Conservation (phyloP, 2,329 filamentous ascomycete species). For the Colletotrichum paranaense region DNA sequence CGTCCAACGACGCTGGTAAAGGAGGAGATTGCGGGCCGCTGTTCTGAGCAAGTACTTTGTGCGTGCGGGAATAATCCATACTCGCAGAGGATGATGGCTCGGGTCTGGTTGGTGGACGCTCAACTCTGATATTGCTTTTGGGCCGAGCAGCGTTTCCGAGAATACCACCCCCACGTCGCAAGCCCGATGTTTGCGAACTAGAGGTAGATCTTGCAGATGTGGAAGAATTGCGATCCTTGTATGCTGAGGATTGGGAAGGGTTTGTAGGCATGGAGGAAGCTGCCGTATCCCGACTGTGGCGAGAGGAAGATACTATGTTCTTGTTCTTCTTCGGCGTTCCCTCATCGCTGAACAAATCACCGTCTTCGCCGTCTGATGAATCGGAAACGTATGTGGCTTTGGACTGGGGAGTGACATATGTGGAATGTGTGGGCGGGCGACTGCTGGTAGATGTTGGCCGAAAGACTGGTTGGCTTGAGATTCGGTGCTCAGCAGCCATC, state of each 20-base stretch:
- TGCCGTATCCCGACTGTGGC: slow-evolving; percentile 5
- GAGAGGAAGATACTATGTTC: neutral
- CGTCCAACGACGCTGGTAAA: slow-evolving; percentile 26
- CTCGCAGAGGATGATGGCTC: neutral
- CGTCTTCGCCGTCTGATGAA: slow-evolving; percentile 39
- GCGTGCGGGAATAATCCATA: slow-evolving; percentile 1
- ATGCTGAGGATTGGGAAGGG: neutral
- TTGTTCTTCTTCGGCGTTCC: slow-evolving; percentile 17
- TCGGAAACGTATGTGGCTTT: slow-evolving; percentile 54
- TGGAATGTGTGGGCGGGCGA: slow-evolving; percentile 13
- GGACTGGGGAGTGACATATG: slow-evolving; percentile 14
- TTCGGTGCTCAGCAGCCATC: slow-evolving; percentile 65
- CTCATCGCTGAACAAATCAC: slow-evolving; percentile 24
- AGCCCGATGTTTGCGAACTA: slow-evolving; percentile 2
- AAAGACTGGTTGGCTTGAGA: slow-evolving; percentile 52
- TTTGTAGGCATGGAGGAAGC: neutral
- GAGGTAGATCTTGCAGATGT: neutral
- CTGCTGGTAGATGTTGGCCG: slow-evolving; percentile 37
- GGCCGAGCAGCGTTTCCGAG: slow-evolving; percentile 27
- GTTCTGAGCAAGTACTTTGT: slow-evolving; percentile 5
- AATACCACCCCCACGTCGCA: slow-evolving; percentile 24
- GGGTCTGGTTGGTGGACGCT: slow-evolving; percentile 15
- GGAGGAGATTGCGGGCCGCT: slow-evolving; percentile 37
- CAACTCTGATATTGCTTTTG: slow-evolving; percentile 27
- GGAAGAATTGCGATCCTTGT: neutral